Percentiles rank a stretch among this genome's conserved stretches.
These are phyloP conservation scores for Termitomyces sp. DNA, from an alignment of 768 basidiomycete species.

Conservation along the genomic window DNA sequence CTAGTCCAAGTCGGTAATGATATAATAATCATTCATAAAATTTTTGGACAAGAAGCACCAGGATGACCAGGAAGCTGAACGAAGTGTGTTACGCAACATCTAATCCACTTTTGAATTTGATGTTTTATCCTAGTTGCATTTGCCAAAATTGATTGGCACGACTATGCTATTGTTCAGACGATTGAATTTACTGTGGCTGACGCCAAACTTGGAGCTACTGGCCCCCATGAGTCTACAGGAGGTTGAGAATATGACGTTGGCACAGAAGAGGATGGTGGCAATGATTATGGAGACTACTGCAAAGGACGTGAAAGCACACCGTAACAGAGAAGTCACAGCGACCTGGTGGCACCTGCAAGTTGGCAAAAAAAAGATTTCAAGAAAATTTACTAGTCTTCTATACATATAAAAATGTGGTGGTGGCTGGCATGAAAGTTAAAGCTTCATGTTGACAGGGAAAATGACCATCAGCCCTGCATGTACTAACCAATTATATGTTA, in stretches of 20 bases:
- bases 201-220: conserved; percentile 83
- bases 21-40: no score
- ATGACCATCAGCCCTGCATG: no score
- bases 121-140: conserved; percentile 61
- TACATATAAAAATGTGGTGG: no score
- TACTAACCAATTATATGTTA: no score
- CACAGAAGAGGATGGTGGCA: conserved; percentile 96
- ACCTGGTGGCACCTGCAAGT: no score
- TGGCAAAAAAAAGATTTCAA: no score
- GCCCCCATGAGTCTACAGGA: conserved; percentile 96
- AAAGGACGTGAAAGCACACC: conserved; percentile 80
- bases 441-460: no score
- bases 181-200: conserved; percentile 97
- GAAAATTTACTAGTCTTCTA: no score
- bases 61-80: conserved; percentile 91
- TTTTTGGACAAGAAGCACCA: conserved; percentile 79
- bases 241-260: conserved; percentile 93
- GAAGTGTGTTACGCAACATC: conserved; percentile 47
- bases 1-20: no score
- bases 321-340: no score
- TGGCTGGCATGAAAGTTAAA: no score
- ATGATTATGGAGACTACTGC: conserved; percentile 97
- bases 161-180: conserved; percentile 96
- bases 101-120: conserved; percentile 1
- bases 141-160: conserved; percentile 99